Conservation (phyloP, 441 rosid species). For the Macaranga tanarius region DNA sequence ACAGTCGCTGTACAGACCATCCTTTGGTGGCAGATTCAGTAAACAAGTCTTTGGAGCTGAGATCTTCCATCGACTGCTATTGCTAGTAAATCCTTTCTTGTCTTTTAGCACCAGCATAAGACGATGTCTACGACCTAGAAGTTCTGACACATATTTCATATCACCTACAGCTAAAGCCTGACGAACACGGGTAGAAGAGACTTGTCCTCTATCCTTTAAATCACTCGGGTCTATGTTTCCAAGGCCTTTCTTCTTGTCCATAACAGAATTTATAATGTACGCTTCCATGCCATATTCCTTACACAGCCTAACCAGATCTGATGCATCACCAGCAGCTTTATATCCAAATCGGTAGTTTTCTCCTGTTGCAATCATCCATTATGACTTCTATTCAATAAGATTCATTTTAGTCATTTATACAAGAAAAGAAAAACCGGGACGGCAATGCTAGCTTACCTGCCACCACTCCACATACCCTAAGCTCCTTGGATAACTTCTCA, state of each 20-base stretch:
- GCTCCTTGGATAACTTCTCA: slow-evolving; percentile 74
- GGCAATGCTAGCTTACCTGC: slow-evolving; percentile 46
- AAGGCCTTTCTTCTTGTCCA: slow-evolving; percentile 69
- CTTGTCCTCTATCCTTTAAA: slow-evolving; percentile 78
- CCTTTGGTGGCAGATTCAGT: slow-evolving; percentile 70
- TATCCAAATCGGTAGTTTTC: slow-evolving; percentile 86
- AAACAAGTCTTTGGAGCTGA: slow-evolving; percentile 55
- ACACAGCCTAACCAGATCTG: slow-evolving; percentile 65
- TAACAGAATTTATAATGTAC: slow-evolving; percentile 66
- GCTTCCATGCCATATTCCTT: slow-evolving; percentile 57
- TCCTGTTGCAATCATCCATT: slow-evolving; percentile 37
- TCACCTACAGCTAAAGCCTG: slow-evolving; percentile 76
- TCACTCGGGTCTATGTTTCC: slow-evolving; percentile 32
- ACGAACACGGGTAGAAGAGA: slow-evolving; percentile 85
- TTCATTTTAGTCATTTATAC: neutral
- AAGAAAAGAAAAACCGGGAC: neutral
- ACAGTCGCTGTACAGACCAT: slow-evolving; percentile 56
- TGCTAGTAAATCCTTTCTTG: slow-evolving; percentile 23
- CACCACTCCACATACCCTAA: slow-evolving; percentile 67
- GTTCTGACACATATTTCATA: slow-evolving; percentile 69
- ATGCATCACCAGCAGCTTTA: slow-evolving; percentile 75
- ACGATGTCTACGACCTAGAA: slow-evolving; percentile 76
- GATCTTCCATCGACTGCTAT: slow-evolving; percentile 33
- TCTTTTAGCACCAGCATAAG: slow-evolving; percentile 47
- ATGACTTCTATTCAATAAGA: slow-evolving; percentile 15